phyloP scores from a whole-genome alignment of 164 flowering plant species.

The Magnolia kwangsiensis region DNA sequence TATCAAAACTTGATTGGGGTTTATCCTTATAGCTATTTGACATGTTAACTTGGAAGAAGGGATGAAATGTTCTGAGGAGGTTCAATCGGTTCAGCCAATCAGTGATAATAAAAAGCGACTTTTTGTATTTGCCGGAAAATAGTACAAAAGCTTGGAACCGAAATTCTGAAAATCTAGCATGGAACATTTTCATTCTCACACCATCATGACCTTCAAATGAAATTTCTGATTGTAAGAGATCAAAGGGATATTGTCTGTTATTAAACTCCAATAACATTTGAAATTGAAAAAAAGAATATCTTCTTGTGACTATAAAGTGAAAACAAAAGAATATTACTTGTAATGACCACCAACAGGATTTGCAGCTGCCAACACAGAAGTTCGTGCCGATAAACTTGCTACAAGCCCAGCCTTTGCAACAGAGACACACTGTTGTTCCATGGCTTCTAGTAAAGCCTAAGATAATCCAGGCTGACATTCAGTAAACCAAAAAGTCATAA shows the following conservation, averaged over 20 bases:
- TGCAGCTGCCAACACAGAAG: conserved; percentile 95
- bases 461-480: conserved; percentile 1
- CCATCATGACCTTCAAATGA: background rate
- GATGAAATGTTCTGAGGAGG: background rate
- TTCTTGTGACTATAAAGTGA: background rate
- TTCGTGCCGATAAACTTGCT: conserved; percentile 96
- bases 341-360: conserved; percentile 99
- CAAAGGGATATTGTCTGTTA: background rate
- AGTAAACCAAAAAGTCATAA: background rate
- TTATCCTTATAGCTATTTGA: too few species aligned
- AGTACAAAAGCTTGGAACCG: background rate
- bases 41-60: background rate
- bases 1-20: too few species aligned
- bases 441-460: conserved; percentile 94
- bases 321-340: conserved; percentile 43
- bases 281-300: background rate
- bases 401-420: conserved; percentile 99
- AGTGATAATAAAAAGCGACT: background rate
- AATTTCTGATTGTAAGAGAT: background rate
- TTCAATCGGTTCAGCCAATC: background rate
- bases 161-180: background rate
- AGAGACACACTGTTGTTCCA: conserved; percentile 99
- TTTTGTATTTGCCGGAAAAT: background rate
- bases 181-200: background rate
- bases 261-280: background rate